Evolutionary conservation across 2,329 filamentous ascomycete genomes (phyloP), one percentile per base, ranked within the genome.

Genomic region (Neopestalotiopsis clavispora): DNA sequence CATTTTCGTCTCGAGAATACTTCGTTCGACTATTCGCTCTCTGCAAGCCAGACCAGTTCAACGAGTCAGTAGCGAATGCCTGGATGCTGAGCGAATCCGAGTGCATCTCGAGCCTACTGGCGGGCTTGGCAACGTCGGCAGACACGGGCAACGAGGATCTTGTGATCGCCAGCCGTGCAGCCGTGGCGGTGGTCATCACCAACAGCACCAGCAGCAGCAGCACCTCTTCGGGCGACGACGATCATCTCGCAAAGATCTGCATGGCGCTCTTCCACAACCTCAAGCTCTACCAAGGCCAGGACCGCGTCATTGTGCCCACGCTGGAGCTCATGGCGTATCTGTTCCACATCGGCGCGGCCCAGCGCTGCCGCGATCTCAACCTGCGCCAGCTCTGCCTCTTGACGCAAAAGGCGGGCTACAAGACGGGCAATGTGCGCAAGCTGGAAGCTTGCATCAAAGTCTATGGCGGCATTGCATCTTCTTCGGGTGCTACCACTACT

Each of bases 271-370:
- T 87, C 0, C 77, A 82, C 17, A 88, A 91, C 67, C 78, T 93
- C 20, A 84, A 82, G 69, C 77, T 77, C 1, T 84, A 85, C 67
- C 82, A 88, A 56, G 83, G 82, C 12, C 84, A 91, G 69, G 94
- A 97, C 74, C 87, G 94, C 34, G 86, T 94, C 58, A 79, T 93
- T 0, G 86, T 96, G 28, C 92, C 95, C 0, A 87, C 92, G 1
- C 83, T 99, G 3, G 94, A 97, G 74, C 87, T 95, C 3, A 77
- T 92, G 1, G 91, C 91, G 0, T 97, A 96, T 74, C 80, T 98
- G 40, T 86, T 97, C 78, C 90, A 95, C 81, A 86, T 83, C 60
- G 85, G 80, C 12, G 78, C 85, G 65, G 83, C 86, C 72, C 83
- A 80, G 78, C 78, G 74, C 32, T 82, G 78, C 72, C 72, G 74